Base-by-base conservation (phyloP, 2,329 filamentous ascomycete genomes). In the Xylaria digitata region DNA sequence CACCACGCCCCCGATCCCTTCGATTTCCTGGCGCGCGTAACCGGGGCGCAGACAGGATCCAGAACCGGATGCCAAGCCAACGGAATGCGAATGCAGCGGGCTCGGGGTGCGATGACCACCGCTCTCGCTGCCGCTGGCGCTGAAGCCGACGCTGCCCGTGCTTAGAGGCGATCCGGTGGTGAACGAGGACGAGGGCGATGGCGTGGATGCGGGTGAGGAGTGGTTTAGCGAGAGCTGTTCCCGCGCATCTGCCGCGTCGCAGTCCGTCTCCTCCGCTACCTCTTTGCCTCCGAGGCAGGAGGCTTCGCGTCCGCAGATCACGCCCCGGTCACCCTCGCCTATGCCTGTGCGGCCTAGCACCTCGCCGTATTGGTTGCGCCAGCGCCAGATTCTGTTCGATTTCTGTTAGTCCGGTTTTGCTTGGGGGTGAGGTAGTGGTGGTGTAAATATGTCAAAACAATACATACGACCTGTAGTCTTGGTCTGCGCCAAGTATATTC, bases 1-100 rank as follows among this genome's bases (percentile, higher is more conserved):
- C 60, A 97, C 88, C 15, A 91, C 87, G 0, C 94, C 94, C 11
- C 94, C 94, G 50, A 97, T 92, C 1, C 94, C 94, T 75, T 97
- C 93, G 67, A 97, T 92, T 79, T 97, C 94, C 75, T 97, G 94
- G 48, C 92, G 86, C 63, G 89, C 86, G 75, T 97, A 97, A 2
- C 94, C 94, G 0, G 92, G 85, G 65, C 90, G 82, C 71, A 85
- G 84, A 17, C 62, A 55, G 5, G 53, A 30, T 15, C 54, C 61
- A 19, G 43, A 46, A 23, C 56, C 34, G 2, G 37, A 34, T 6
- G 21, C 54, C 7, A 63, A 13, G 17, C 61, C 60, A 2, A 56
- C 49, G n/a, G 68, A 66, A 78, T 87, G 80, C 63, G 65, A 58
- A 6, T 52, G 61, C 30, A 83, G 74, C 19, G 66, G 81, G 83